phyloP scores from a whole-genome alignment of 306 rosid species.

The Pachyrhizus erosus region DNA sequence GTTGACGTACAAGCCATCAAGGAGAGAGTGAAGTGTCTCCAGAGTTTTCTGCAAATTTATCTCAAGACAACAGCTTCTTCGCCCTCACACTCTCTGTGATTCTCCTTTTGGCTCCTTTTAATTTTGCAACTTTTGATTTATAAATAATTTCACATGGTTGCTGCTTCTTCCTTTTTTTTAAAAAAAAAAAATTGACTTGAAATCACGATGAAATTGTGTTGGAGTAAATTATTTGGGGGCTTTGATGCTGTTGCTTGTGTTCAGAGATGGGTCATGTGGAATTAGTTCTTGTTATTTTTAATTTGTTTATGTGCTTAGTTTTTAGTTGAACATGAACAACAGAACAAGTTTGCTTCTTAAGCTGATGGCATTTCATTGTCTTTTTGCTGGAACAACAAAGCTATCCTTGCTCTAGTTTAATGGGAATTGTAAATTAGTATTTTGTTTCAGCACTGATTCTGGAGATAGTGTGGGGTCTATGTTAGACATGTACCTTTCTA shows the following conservation, averaged over 20 bases:
- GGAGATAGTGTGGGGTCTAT: background rate
- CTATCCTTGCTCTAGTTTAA: background rate
- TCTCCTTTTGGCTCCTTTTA: background rate
- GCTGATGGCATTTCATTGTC: background rate
- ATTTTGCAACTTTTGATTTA: slow-evolving; percentile 23
- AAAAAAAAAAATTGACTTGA: background rate
- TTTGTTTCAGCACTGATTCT: background rate
- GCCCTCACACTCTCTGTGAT: background rate
- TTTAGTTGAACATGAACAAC: slow-evolving; percentile 23
- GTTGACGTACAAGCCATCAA: slow-evolving; percentile 35
- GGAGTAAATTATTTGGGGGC: slow-evolving; percentile 1
- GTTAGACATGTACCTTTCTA: background rate
- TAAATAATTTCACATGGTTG: slow-evolving; percentile 27
- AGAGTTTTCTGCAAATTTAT: slow-evolving; percentile 44
- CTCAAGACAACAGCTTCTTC: slow-evolving; percentile 26
- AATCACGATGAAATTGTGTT: background rate
- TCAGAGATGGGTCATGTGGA: slow-evolving; percentile 15
- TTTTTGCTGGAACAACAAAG: background rate
- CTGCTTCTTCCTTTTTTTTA: background rate
- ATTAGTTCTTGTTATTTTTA: background rate
- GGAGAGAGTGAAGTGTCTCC: slow-evolving; percentile 42
- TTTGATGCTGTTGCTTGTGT: background rate
- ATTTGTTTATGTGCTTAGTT: background rate
- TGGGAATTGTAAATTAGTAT: slow-evolving; percentile 8
- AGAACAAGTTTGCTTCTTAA: slow-evolving; percentile 13